Evolutionary conservation across 352 stramenopile species (phyloP), one percentile per base, ranked within the genome.

Genomic region (Globisporangium perplexum): DNA sequence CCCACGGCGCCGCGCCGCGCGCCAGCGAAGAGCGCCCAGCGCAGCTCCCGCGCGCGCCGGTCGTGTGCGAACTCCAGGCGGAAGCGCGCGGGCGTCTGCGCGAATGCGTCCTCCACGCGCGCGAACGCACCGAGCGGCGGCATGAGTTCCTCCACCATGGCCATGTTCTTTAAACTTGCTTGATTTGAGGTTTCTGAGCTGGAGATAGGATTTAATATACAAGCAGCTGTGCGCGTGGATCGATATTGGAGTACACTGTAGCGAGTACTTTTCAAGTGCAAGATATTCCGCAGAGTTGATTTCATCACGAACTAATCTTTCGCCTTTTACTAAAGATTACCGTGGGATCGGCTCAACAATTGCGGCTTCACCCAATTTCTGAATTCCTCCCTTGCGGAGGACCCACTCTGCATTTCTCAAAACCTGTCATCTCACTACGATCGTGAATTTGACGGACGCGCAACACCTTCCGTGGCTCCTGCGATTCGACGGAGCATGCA

Each of bases 291-390:
- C 74, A 78, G 62, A 77, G 64, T 85, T 81, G 65, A 78, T 80
- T 83, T 81, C 78, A 89, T 80, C 51, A 66, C 76, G 72, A 65
- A 88, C 60, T 82, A 93, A 95, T 93, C 85, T 95, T 95, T 95
- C 85, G 85, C 85, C 85, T 95, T 95, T 93, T 93, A 93, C 83
- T 93, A 95, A 90, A 93, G 83, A 93, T 91, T 93, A 88, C 83
- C 81, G 85, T 95, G 85, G 72, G 73, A 84, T 90, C 71, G 74
- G 83, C 69, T 89, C 72, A 76, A 52, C 47, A 57, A 56, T 72
- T 86, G 74, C 72, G 76, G 74, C 74, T 86, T 90, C 71, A 86
- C 65, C 62, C 56, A 86, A 88, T 89, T 90, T 91, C 74, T 77
- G 53, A 14, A 52, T 45, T n/a, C 53, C 42, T 35, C 53, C 53